Percentiles rank a stretch among this genome's conserved stretches.
These are phyloP conservation scores for Malassezia dermatis DNA, from an alignment of 1,284 basidiomycete species.

Conservation along the genomic window DNA sequence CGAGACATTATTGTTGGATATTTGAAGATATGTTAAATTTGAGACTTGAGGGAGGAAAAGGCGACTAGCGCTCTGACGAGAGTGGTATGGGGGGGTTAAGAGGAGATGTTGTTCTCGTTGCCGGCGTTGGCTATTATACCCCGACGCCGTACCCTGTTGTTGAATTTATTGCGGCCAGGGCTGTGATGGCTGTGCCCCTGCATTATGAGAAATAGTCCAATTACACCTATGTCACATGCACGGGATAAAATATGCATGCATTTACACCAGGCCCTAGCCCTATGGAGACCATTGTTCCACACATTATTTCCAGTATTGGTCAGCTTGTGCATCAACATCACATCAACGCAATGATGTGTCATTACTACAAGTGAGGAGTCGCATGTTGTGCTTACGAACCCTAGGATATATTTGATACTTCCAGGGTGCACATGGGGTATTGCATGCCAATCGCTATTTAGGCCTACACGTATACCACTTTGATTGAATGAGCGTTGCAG, in stretches of 20 bases:
- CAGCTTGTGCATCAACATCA: not conserved
- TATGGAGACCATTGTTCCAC: not conserved
- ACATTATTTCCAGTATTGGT: not conserved
- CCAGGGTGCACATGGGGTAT: too few species aligned
- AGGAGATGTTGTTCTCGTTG: not conserved
- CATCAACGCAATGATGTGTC: not conserved
- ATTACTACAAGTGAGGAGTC: too few species aligned
- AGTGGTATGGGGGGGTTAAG: constrained; percentile 2
- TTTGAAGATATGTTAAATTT: not conserved
- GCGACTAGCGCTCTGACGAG: constrained; percentile 10
- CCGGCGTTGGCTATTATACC: not conserved
- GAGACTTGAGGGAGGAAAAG: not conserved
- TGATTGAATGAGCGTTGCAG: too few species aligned
- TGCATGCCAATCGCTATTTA: too few species aligned
- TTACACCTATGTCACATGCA: not conserved
- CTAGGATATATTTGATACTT: too few species aligned
- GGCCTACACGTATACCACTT: too few species aligned
- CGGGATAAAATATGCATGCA: not conserved
- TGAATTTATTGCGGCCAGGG: not conserved
- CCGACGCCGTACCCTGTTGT: not conserved
- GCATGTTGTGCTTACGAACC: too few species aligned
- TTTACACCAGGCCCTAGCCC: not conserved
- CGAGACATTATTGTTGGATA: constrained; percentile 12
- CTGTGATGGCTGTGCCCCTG: not conserved
- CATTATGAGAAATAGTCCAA: not conserved